Conservation (phyloP, 225 moss, liverwort and hornwort species). For the Ulota crispa region DNA sequence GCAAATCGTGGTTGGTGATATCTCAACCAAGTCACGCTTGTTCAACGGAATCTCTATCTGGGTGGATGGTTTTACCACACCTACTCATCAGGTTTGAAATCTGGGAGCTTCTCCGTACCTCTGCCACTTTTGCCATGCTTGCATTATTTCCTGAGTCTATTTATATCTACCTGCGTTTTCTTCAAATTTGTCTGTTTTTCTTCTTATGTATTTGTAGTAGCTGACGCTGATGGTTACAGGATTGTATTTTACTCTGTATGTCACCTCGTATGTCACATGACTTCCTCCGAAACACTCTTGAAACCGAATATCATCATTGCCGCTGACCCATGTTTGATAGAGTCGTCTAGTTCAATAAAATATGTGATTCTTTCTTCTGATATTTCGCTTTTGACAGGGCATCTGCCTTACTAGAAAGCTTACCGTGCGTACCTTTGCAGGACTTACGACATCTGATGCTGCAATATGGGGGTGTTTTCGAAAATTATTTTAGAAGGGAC, state of each 20-base stretch:
- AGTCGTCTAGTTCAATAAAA: not conserved
- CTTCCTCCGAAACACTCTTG: not conserved
- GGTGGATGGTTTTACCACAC: slow-evolving; percentile 95
- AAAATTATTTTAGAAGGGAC: slow-evolving; percentile 92
- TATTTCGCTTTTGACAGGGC: slow-evolving; percentile 8
- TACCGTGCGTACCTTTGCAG: slow-evolving; percentile 38
- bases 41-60: slow-evolving; percentile 89
- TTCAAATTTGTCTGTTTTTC: not conserved
- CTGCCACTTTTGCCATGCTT: not conserved
- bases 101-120: not conserved
- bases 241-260: not conserved
- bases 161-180: not conserved
- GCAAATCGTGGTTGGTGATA: slow-evolving; percentile 43
- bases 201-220: not conserved
- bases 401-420: slow-evolving; percentile 14
- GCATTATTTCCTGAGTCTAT: not conserved
- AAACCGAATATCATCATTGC: not conserved
- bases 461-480: slow-evolving; percentile 87
- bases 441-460: slow-evolving; percentile 95
- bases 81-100: slow-evolving; percentile 87
- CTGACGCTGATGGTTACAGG: not conserved
- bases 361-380: not conserved
- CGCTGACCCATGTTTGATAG: not conserved
- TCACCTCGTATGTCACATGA: not conserved
- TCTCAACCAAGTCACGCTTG: slow-evolving; percentile 51